Conservation (phyloP, 2,329 filamentous ascomycete species). For the Diplodia corticola region DNA sequence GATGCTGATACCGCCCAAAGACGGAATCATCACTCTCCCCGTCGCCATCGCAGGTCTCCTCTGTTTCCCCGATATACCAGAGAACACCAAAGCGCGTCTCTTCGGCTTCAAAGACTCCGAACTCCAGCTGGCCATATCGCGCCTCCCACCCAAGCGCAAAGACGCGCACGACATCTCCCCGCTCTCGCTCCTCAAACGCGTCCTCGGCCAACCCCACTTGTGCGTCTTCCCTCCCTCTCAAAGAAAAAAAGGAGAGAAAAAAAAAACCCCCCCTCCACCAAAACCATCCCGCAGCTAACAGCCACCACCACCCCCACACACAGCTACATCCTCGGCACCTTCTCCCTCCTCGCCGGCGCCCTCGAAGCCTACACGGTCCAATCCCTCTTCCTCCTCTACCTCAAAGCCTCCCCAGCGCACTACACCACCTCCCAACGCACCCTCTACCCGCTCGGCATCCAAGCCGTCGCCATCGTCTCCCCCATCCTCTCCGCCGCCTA, state of each 20-base stretch:
- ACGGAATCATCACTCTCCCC: slow-evolving; percentile 34
- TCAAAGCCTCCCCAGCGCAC: slow-evolving; percentile 44
- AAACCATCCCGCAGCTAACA: background rate
- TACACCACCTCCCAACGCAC: slow-evolving; percentile 41
- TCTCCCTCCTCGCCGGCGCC: slow-evolving; percentile 39
- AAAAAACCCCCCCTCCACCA: no score
- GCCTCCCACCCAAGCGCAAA: slow-evolving; percentile 31
- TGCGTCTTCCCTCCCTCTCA: background rate
- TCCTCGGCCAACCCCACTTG: slow-evolving; percentile 24
- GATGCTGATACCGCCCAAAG: slow-evolving; percentile 27
- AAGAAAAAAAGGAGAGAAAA: no score
- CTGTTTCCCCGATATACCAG: slow-evolving; percentile 34
- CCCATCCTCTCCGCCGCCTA: slow-evolving; percentile 41
- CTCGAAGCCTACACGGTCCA: slow-evolving; percentile 36
- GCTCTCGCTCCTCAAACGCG: slow-evolving; percentile 29
- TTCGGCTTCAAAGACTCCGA: slow-evolving; percentile 32
- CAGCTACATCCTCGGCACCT: slow-evolving; percentile 44
- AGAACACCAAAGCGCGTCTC: slow-evolving; percentile 28
- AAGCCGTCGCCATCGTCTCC: slow-evolving; percentile 58
- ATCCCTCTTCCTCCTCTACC: slow-evolving; percentile 34
- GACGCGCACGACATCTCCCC: slow-evolving; percentile 32
- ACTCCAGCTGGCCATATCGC: slow-evolving; percentile 31
- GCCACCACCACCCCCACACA: slow-evolving; percentile 25
- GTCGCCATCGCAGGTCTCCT: slow-evolving; percentile 34
- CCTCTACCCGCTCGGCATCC: slow-evolving; percentile 59